phyloP scores from a whole-genome alignment of 2,329 filamentous ascomycete species.

The Endoconidiophora laricicola region DNA sequence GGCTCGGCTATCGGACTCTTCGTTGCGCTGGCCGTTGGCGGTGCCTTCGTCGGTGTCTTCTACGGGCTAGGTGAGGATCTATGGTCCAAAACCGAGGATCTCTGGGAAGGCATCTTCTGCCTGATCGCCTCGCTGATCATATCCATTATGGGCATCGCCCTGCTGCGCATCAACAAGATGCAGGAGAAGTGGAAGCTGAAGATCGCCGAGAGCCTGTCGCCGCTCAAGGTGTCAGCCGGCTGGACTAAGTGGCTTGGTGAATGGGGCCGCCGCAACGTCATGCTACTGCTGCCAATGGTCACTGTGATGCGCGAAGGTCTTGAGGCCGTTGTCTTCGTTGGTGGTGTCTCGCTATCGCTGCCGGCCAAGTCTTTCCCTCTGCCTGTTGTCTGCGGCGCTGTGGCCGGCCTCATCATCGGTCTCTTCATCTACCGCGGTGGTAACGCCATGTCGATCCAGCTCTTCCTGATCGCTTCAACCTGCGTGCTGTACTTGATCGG shows the following conservation, averaged over 20 bases:
- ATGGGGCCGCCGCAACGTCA: slow-evolving; percentile 54
- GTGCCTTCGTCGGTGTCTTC: slow-evolving; percentile 54
- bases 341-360: slow-evolving; percentile 52
- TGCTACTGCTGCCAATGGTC: slow-evolving; percentile 64
- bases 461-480: slow-evolving; percentile 63
- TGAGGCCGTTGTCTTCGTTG: slow-evolving; percentile 65
- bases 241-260: slow-evolving; percentile 20
- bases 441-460: slow-evolving; percentile 29
- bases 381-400: slow-evolving; percentile 48
- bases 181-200: slow-evolving; percentile 65
- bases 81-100: slow-evolving; percentile 46
- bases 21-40: slow-evolving; percentile 49
- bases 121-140: slow-evolving; percentile 55
- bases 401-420: slow-evolving; percentile 44
- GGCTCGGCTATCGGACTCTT: slow-evolving; percentile 46
- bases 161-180: slow-evolving; percentile 59
- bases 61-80: slow-evolving; percentile 48
- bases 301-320: slow-evolving; percentile 63
- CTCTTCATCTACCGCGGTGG: slow-evolving; percentile 45
- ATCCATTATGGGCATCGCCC: slow-evolving; percentile 52
- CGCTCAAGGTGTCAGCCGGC: slow-evolving; percentile 8
- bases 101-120: slow-evolving; percentile 58
- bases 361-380: slow-evolving; percentile 55
- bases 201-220: slow-evolving; percentile 42
- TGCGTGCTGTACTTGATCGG: slow-evolving; percentile 69